Evolutionary conservation across 345 rosid species (phyloP).

Genomic region (Lepidium africanum): DNA sequence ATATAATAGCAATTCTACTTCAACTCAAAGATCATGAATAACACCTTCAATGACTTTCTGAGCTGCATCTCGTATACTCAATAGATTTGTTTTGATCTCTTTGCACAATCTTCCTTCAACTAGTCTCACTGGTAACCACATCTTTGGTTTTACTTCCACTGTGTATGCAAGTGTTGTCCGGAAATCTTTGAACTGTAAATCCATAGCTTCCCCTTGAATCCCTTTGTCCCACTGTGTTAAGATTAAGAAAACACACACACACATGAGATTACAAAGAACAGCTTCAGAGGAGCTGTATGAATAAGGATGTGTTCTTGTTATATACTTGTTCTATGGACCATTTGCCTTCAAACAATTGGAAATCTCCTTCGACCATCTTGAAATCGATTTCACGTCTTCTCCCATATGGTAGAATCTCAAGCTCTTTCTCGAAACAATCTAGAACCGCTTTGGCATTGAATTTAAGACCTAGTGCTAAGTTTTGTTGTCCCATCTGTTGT

Average conservation of each 20-base stretch:
- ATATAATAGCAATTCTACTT: not conserved
- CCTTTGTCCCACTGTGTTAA: slow-evolving; percentile 39
- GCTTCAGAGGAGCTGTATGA: not conserved
- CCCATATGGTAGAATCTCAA: slow-evolving; percentile 47
- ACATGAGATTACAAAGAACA: not conserved
- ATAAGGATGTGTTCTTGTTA: not conserved
- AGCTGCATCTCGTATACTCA: slow-evolving; percentile 58
- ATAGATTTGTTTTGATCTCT: slow-evolving; percentile 65
- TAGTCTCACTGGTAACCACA: slow-evolving; percentile 70
- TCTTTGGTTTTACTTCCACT: slow-evolving; percentile 70
- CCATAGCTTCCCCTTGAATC: slow-evolving; percentile 21
- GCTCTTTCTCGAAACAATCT: slow-evolving; percentile 85
- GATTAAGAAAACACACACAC: not conserved
- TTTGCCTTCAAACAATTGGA: slow-evolving; percentile 76
- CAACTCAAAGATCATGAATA: slow-evolving; percentile 29
- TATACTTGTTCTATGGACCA: slow-evolving; percentile 89
- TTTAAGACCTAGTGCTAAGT: slow-evolving; percentile 68
- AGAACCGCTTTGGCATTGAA: slow-evolving; percentile 79
- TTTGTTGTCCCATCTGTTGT: slow-evolving; percentile 75
- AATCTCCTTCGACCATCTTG: slow-evolving; percentile 91
- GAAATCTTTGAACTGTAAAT: slow-evolving; percentile 31
- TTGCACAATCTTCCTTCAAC: slow-evolving; percentile 75
- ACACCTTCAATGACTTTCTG: slow-evolving; percentile 32
- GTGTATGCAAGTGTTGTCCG: slow-evolving; percentile 53
- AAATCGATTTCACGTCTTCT: slow-evolving; percentile 78